Conservation (phyloP, 768 basidiomycete species). For the Terana coerulea region DNA sequence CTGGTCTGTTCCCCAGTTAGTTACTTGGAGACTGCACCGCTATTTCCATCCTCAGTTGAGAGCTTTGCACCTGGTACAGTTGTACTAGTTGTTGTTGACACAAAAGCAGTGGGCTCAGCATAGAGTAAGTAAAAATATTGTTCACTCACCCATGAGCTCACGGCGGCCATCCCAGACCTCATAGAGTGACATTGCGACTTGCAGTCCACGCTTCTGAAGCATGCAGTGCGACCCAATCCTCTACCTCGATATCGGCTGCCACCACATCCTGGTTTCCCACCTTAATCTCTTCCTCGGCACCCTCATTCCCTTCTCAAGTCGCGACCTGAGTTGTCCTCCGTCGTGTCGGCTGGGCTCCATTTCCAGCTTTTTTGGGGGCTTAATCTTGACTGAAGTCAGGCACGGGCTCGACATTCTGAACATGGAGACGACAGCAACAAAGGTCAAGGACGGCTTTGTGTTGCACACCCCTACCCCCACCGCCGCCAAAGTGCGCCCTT, state of each 20-base stretch:
- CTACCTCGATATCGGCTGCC: conserved; percentile 1
- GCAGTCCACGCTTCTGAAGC: conserved; percentile 6
- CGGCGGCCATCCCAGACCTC: no score
- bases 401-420: conserved; percentile 7
- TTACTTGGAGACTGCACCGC: no score
- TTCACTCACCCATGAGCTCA: no score
- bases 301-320: not conserved
- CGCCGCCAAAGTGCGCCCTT: not conserved
- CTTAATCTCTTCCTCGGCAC: conserved; percentile 10
- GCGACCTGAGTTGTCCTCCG: conserved; percentile 3
- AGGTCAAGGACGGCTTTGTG: conserved; percentile 3
- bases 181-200: not conserved
- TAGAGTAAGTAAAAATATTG: no score
- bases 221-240: conserved; percentile 10
- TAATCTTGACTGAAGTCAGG: conserved; percentile 1
- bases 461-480: not conserved
- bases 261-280: conserved; percentile 6
- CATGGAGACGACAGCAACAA: conserved; percentile 7
- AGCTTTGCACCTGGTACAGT: no score
- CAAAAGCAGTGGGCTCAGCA: no score
- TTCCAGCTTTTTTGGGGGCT: conserved; percentile 7
- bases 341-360: not conserved
- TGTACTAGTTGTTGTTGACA: no score
- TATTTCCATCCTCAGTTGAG: no score
- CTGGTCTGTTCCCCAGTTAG: no score